phyloP scores from a whole-genome alignment of 2,329 filamentous ascomycete species.

The Aspergillus persii region DNA sequence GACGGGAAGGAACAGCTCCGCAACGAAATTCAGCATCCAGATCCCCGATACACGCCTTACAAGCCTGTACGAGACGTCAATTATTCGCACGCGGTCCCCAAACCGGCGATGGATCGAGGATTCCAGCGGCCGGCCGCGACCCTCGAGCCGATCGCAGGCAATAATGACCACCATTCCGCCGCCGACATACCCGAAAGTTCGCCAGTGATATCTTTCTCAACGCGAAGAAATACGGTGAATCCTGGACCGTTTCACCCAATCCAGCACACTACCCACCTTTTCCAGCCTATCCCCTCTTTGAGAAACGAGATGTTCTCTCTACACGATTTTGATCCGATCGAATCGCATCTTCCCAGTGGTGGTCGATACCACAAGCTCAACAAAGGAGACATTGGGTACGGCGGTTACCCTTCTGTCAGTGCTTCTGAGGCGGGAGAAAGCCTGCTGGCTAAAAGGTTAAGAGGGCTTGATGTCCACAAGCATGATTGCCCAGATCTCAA shows the following conservation, averaged over 20 bases:
- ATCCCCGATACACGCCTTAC: slow-evolving; percentile 82
- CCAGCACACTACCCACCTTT: slow-evolving; percentile 15
- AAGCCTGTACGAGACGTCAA: slow-evolving; percentile 59
- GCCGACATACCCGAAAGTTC: slow-evolving; percentile 1
- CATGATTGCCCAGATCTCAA: slow-evolving; percentile 10
- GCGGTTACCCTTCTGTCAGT: slow-evolving; percentile 51
- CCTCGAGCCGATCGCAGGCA: slow-evolving; percentile 21
- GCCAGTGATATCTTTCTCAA: not conserved
- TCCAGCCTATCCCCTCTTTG: slow-evolving; percentile 18
- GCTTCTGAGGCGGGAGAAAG: slow-evolving; percentile 57
- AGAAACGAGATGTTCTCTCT: slow-evolving; percentile 22
- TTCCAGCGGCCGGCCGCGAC: slow-evolving; percentile 59
- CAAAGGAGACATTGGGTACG: slow-evolving; percentile 64
- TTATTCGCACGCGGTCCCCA: slow-evolving; percentile 45
- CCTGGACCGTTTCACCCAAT: not conserved
- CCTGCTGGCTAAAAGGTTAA: slow-evolving; percentile 67
- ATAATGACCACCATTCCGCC: slow-evolving; percentile 13
- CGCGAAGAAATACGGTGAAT: not conserved
- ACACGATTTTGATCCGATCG: slow-evolving; percentile 17
- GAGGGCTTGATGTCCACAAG: slow-evolving; percentile 56
- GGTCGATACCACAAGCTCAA: slow-evolving; percentile 64
- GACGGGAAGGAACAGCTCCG: slow-evolving; percentile 90
- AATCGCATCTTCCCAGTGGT: slow-evolving; percentile 32
- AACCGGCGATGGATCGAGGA: slow-evolving; percentile 59
- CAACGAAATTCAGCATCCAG: slow-evolving; percentile 85